Percentiles rank a stretch among this genome's conserved stretches.
Evolutionary conservation across 2,329 filamentous ascomycete genomes (phyloP).

Genomic region (Diplodia scrobiculata): DNA sequence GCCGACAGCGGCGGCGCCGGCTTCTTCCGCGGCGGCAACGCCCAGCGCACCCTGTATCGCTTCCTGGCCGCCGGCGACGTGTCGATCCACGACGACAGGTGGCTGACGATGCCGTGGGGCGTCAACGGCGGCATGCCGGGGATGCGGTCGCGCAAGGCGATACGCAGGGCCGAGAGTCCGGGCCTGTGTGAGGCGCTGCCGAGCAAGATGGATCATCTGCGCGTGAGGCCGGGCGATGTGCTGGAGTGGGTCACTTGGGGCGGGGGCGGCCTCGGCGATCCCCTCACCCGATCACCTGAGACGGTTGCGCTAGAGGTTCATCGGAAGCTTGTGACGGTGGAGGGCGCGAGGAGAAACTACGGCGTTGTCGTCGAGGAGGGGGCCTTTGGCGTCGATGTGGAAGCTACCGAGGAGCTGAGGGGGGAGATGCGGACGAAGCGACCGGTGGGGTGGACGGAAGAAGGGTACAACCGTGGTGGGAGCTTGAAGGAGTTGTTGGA

Average conservation of each 20-base stretch:
- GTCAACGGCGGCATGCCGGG: constrained; percentile 53
- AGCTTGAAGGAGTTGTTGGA: constrained; percentile 45
- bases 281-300: constrained; percentile 48
- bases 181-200: constrained; percentile 40
- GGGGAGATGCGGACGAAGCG: constrained; percentile 38
- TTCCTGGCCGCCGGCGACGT: constrained; percentile 52
- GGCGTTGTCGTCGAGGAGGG: constrained; percentile 48
- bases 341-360: constrained; percentile 50
- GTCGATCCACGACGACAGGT: constrained; percentile 54
- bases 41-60: constrained; percentile 52
- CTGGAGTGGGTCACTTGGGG: constrained; percentile 57
- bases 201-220: constrained; percentile 54
- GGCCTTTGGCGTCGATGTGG: constrained; percentile 44
- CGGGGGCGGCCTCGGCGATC: constrained; percentile 54
- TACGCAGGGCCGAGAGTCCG: constrained; percentile 42
- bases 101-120: constrained; percentile 56
- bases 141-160: constrained; percentile 47
- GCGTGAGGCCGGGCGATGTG: constrained; percentile 51
- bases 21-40: constrained; percentile 53
- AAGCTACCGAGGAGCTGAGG: constrained; percentile 44
- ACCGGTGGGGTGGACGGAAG: constrained; percentile 31
- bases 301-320: constrained; percentile 53
- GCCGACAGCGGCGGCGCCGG: constrained; percentile 54
- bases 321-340: constrained; percentile 48
- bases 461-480: constrained; percentile 51